A percentile compares a stretch with the other conserved stretches of the same genome.
Evolutionary conservation across 306 rosid species (phyloP).

Genomic region (Pterocarpus santalinus): DNA sequence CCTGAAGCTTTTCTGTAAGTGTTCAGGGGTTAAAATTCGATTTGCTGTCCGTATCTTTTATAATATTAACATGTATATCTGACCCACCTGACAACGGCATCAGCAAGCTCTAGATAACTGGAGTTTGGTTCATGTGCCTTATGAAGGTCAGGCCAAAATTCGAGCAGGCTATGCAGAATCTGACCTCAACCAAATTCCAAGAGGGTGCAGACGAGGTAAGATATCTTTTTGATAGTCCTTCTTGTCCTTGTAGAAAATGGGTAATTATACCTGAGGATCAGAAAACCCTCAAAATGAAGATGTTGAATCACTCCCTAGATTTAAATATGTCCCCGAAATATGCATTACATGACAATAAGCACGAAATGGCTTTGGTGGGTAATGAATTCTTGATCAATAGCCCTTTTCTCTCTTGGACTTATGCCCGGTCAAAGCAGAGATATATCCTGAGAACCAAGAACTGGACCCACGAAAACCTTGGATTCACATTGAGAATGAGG

Average conservation of each 20-base stretch:
- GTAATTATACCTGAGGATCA: slow-evolving; percentile 14
- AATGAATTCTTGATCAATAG: background rate
- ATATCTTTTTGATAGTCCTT: slow-evolving; percentile 3
- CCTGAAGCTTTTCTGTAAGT: slow-evolving; percentile 1
- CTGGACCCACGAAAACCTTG: background rate
- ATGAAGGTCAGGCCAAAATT: slow-evolving; percentile 32
- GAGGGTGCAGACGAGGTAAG: slow-evolving; percentile 17
- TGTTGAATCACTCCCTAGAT: slow-evolving; percentile 32
- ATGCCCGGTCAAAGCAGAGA: slow-evolving; percentile 33
- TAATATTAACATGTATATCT: background rate
- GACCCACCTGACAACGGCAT: slow-evolving; percentile 36
- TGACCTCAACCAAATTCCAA: slow-evolving; percentile 13
- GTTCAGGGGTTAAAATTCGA: slow-evolving; percentile 1
- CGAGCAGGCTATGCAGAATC: slow-evolving; percentile 11
- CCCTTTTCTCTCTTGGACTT: slow-evolving; percentile 51
- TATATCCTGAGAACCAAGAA: background rate
- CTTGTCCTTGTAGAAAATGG: background rate
- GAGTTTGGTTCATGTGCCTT: slow-evolving; percentile 5
- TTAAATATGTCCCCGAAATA: slow-evolving; percentile 46
- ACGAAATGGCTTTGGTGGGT: slow-evolving; percentile 20
- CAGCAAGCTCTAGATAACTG: slow-evolving; percentile 18
- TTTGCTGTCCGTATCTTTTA: background rate
- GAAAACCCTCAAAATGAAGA: slow-evolving; percentile 48
- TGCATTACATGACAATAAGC: slow-evolving; percentile 9
- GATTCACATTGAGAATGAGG: slow-evolving; percentile 51